Conservation (phyloP, 495 filamentous ascomycete species). For the Hypoxylon cercidicola region DNA sequence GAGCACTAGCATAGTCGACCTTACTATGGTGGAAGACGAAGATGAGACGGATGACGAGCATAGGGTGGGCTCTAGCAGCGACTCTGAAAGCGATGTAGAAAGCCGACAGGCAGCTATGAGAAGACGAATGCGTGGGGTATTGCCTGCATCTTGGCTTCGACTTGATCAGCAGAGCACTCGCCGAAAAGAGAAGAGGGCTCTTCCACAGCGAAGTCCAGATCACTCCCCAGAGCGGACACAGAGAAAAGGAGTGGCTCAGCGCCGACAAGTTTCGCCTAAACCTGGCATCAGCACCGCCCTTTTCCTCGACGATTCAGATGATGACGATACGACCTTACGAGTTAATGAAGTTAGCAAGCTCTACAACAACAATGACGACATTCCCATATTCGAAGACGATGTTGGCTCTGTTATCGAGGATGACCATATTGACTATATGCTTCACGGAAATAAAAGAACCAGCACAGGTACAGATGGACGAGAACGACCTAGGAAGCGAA, state of each 20-base stretch:
- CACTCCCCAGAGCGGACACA: conserved; percentile 43
- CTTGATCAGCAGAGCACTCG: conserved; percentile 66
- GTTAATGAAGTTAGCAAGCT: conserved; percentile 31
- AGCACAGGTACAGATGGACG: conserved; percentile 21
- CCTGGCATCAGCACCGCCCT: conserved; percentile 38
- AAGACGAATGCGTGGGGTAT: conserved; percentile 78
- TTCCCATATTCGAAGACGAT: conserved; percentile 46
- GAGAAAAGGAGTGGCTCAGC: conserved; percentile 67
- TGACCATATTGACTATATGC: conserved; percentile 65
- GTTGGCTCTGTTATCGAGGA: conserved; percentile 61
- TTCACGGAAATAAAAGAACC: conserved; percentile 53
- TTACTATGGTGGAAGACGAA: conserved; percentile 35
- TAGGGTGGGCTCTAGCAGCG: conserved; percentile 32
- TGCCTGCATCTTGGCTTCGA: conserved; percentile 91
- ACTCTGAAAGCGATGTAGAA: conserved; percentile 56
- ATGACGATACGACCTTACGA: conserved; percentile 47
- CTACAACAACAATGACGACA: conserved; percentile 6
- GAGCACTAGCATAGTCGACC: conserved; percentile 37
- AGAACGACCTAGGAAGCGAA: conserved; percentile 44
- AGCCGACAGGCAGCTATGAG: conserved; percentile 52
- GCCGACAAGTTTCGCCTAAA: conserved; percentile 42
- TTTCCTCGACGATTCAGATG: conserved; percentile 62
- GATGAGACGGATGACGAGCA: conserved; percentile 18
- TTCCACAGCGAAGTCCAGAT: conserved; percentile 54
- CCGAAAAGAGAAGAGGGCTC: conserved; percentile 32